Evolutionary conservation across 1,139 yeast species (phyloP), one percentile per base, ranked within the genome.

Genomic region (Blastobotrys aristatus): DNA sequence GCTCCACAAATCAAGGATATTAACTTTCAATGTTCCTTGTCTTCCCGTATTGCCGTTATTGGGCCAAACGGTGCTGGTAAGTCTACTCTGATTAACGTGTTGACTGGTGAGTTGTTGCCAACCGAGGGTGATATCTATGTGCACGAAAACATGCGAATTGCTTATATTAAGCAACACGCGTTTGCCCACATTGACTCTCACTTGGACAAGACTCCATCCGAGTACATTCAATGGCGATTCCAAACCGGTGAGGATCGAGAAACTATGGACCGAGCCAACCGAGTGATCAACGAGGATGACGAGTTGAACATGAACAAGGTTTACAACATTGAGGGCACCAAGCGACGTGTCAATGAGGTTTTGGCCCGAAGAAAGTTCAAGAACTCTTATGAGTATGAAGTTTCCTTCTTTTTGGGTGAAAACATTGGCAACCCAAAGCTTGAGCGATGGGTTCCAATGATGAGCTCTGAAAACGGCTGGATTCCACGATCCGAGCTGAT

Each of bases 21-120:
- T 63, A 84, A 84, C 73, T 92, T 90, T 96, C 97, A 90, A 80
- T 88, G 96, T 80, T 92, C 98, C 60, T 80, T 92, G 71, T 90
- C 97, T 57, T 92, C 98, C 46, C 90, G 98, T 84, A 90, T 92
- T 84, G 98, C 98, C 64, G 97, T 92, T 72, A 88, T 92, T 77
- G 98, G 98, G 76, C 97, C 97, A 73, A 92, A 92, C 75, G 98
- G 98, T 84, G 97, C 97, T 70, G 98, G 97, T 85, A 92, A 92
- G 78, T 90, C 97, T 57, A 92, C 97, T 65, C 84, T 92, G 77
- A 89, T 92, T 73, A 92, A 92, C 72, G 97, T 90, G 56, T 84
- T 92, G 77, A 92, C 98, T 63, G 98, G 98, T 86, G 98, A 92
- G 81, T 84, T 92, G 70, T 80, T 92, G 71, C 98, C 98, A 77